A percentile compares a stretch with the other conserved stretches of the same genome.
These are phyloP conservation scores for Rhododendron ovatum DNA, from an alignment of 148 eudicot species.

Conservation along the genomic window DNA sequence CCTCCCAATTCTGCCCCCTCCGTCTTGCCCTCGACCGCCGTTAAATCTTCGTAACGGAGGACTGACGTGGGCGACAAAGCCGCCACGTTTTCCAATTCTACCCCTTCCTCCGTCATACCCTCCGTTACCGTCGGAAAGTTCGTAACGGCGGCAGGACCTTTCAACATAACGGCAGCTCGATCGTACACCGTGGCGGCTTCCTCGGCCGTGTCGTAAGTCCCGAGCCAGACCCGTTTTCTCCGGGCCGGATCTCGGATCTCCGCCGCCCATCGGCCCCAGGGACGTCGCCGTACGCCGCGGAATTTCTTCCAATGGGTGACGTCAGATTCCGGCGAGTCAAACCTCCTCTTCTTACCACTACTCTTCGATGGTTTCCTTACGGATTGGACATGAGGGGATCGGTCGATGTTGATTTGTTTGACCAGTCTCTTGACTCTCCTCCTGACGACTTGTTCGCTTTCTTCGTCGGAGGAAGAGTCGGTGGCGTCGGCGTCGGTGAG, in stretches of 20 bases:
- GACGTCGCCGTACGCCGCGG: constrained; percentile 39
- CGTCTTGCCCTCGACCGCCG: not conserved
- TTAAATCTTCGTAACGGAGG: not conserved
- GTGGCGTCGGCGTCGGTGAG: constrained; percentile 43
- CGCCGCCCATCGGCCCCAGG: constrained; percentile 53
- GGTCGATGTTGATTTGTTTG: constrained; percentile 18
- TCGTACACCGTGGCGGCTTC: constrained; percentile 52
- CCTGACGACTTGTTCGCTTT: not conserved
- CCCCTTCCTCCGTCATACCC: not conserved
- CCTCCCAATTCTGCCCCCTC: not conserved
- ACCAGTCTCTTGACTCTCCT: constrained; percentile 27
- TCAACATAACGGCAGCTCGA: constrained; percentile 37
- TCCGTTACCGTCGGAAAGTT: constrained; percentile 29
- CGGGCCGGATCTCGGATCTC: constrained; percentile 50
- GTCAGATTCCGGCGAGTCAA: constrained; percentile 8
- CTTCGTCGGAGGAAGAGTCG: constrained; percentile 27
- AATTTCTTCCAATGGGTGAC: constrained; percentile 16
- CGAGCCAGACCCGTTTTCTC: constrained; percentile 48
- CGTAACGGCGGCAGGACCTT: constrained; percentile 35
- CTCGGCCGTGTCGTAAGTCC: constrained; percentile 45
- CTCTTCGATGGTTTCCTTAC: not conserved
- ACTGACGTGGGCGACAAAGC: constrained; percentile 25
- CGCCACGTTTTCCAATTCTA: not conserved
- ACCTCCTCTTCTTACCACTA: not conserved
- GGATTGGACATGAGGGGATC: not conserved